Percentiles rank a stretch among this genome's conserved stretches.
Conservation (phyloP, 2,329 filamentous ascomycete species). For the Rhexocercosporidium sp. region DNA sequence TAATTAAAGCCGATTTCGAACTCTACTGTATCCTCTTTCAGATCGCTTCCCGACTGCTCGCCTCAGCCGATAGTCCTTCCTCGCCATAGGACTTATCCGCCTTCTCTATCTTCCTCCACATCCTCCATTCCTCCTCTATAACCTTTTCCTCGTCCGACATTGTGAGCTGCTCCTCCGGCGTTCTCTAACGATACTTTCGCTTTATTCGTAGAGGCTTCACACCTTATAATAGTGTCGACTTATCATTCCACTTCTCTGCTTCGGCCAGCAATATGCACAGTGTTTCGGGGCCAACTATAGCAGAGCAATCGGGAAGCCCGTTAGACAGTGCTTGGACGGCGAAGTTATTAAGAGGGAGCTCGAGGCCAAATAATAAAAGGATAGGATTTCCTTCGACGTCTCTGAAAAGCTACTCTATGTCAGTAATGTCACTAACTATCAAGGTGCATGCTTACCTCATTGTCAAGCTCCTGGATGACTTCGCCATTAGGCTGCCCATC, state of each 20-base stretch:
- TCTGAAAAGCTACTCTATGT: constrained; percentile 28
- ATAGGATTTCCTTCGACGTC: constrained; percentile 26
- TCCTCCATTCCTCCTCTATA: constrained; percentile 25
- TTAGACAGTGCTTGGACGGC: constrained; percentile 23
- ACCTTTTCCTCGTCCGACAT: constrained; percentile 30
- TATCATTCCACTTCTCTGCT: constrained; percentile 26
- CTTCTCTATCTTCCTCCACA: constrained; percentile 25
- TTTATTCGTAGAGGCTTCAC: constrained; percentile 28
- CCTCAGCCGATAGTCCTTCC: constrained; percentile 15
- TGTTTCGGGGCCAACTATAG: constrained; percentile 23
- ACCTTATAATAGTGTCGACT: constrained; percentile 25
- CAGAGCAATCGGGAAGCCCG: constrained; percentile 21
- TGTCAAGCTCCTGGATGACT: constrained; percentile 27
- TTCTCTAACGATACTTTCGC: constrained; percentile 27
- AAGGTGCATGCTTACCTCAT: constrained; percentile 24
- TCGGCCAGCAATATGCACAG: constrained; percentile 22
- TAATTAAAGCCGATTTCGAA: no score
- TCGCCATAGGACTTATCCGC: constrained; percentile 28
- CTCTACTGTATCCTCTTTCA: not conserved
- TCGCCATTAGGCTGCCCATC: constrained; percentile 25
- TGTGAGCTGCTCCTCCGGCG: constrained; percentile 28
- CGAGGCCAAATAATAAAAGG: constrained; percentile 24
- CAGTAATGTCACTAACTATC: constrained; percentile 22
- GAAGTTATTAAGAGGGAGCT: constrained; percentile 27
- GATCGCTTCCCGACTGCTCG: not conserved